Conservation (phyloP, 805 yeast genomes). For the Candida oleophila region DNA sequence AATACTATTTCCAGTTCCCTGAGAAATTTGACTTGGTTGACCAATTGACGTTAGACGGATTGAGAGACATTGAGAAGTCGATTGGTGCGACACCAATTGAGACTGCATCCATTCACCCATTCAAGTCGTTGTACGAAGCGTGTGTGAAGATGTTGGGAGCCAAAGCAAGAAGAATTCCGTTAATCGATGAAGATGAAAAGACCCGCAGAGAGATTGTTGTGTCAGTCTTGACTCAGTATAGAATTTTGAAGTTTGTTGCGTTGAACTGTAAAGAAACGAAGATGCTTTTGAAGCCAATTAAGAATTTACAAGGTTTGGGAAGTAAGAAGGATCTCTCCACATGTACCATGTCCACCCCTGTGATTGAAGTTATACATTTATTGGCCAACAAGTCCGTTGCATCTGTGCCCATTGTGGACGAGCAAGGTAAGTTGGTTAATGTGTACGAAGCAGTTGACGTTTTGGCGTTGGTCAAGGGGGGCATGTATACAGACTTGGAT, state of each 20-base stretch:
- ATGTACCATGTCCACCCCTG: constrained; percentile 88
- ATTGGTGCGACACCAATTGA: constrained; percentile 86
- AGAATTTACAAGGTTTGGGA: constrained; percentile 66
- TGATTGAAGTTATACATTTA: constrained; percentile 84
- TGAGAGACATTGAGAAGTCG: constrained; percentile 81
- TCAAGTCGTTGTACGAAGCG: constrained; percentile 85
- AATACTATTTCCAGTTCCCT: constrained; percentile 86
- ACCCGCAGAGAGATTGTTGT: constrained; percentile 93
- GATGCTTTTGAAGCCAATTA: constrained; percentile 73
- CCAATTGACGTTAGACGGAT: constrained; percentile 77
- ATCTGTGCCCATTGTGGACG: constrained; percentile 91
- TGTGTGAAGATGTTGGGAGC: constrained; percentile 88
- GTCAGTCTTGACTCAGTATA: constrained; percentile 90
- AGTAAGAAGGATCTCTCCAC: constrained; percentile 57
- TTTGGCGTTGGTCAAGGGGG: constrained; percentile 87
- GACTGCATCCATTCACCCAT: constrained; percentile 86
- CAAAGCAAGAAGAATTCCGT: constrained; percentile 88
- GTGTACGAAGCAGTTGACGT: constrained; percentile 97
- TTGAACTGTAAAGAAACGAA: constrained; percentile 94
- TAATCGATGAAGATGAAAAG: constrained; percentile 91
- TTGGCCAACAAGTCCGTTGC: constrained; percentile 80
- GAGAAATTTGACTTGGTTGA: constrained; percentile 88
- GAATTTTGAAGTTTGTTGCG: constrained; percentile 93
- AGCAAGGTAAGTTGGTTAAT: constrained; percentile 63
- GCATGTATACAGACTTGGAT: constrained; percentile 85